Percentiles rank a stretch among this genome's conserved stretches.
These are phyloP conservation scores for Alternaria gaisen DNA, from an alignment of 2,329 filamentous ascomycete genomes.

Conservation along the genomic window DNA sequence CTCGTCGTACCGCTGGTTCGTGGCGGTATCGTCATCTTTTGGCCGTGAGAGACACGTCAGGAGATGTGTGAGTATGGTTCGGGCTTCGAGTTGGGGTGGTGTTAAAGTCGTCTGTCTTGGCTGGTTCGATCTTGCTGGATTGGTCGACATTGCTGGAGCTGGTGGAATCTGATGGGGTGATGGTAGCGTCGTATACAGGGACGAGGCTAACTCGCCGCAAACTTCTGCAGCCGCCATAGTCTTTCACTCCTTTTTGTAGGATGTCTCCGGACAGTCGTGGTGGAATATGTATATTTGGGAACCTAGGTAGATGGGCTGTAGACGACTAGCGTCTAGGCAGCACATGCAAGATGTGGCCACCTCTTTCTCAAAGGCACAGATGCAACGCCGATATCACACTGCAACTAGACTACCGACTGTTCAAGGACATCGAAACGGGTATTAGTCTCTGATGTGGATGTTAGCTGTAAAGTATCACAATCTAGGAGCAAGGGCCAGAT, in stretches of 20 bases:
- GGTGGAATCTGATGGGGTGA: neutral
- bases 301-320: neutral
- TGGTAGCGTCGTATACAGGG: neutral
- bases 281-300: neutral
- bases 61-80: constrained; percentile 32
- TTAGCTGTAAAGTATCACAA: neutral
- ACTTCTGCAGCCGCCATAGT: constrained; percentile 8
- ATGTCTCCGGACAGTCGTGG: neutral
- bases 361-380: neutral
- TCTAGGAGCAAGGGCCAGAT: neutral
- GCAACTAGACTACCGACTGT: no score
- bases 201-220: neutral
- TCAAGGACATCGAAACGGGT: no score
- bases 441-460: neutral
- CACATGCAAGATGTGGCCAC: neutral
- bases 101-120: constrained; percentile 11
- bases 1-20: constrained; percentile 18
- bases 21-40: constrained; percentile 1
- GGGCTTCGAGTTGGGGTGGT: constrained; percentile 36
- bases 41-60: constrained; percentile 24
- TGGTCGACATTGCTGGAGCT: neutral
- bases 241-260: neutral
- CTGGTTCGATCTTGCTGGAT: neutral
- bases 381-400: neutral
- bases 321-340: neutral